phyloP scores from a whole-genome alignment of 495 filamentous ascomycete genomes.

The Penicillium lagena region DNA sequence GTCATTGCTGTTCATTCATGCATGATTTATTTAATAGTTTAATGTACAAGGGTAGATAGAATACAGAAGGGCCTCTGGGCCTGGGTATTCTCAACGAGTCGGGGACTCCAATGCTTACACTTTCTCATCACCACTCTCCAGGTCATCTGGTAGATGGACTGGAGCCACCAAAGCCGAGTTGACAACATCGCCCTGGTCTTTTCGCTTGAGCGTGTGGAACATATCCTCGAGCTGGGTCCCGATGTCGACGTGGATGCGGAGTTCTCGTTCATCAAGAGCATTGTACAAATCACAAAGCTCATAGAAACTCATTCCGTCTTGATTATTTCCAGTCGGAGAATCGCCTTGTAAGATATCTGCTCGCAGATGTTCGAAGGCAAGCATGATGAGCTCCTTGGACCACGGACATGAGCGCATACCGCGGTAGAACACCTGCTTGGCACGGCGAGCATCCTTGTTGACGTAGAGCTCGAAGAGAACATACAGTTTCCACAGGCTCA shows the following conservation, averaged over 20 bases:
- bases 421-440: conserved; percentile 43
- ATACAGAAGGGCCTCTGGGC: too few relatives aligned
- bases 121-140: too few relatives aligned
- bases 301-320: neutral
- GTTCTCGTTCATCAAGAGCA: conserved; percentile 2
- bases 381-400: conserved; percentile 63
- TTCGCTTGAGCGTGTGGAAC: too few relatives aligned
- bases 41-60: too few relatives aligned
- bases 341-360: conserved; percentile 6
- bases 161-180: too few relatives aligned
- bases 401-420: conserved; percentile 60
- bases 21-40: too few relatives aligned
- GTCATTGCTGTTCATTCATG: neutral
- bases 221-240: neutral
- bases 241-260: conserved; percentile 7
- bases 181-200: too few relatives aligned
- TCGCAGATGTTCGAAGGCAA: conserved; percentile 51
- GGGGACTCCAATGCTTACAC: too few relatives aligned
- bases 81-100: too few relatives aligned
- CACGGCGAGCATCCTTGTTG: conserved; percentile 27
- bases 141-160: too few relatives aligned
- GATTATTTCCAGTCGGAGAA: too few relatives aligned
- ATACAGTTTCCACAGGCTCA: conserved; percentile 62
- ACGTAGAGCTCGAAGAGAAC: conserved; percentile 47
- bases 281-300: conserved; percentile 6